A percentile compares a stretch with the other conserved stretches of the same genome.
phyloP scores from a whole-genome alignment of 2,329 filamentous ascomycete species.

The Cadophora sp. region DNA sequence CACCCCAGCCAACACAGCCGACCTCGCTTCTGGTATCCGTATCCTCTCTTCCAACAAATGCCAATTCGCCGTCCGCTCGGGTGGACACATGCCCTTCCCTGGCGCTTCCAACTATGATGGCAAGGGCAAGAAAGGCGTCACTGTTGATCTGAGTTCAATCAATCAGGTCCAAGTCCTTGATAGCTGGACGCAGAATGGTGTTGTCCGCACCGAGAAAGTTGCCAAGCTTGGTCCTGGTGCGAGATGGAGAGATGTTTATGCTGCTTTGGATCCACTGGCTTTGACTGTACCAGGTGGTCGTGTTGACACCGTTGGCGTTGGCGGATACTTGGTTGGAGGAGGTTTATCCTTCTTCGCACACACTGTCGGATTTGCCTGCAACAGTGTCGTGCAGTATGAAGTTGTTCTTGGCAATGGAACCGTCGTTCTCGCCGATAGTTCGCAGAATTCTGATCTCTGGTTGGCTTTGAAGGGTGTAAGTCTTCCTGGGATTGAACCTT shows the following conservation, averaged over 20 bases:
- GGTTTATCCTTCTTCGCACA: slow-evolving; percentile 29
- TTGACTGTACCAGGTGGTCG: slow-evolving; percentile 32
- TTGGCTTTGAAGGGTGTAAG: slow-evolving; percentile 50
- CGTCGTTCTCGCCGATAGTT: slow-evolving; percentile 53
- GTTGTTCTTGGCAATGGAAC: slow-evolving; percentile 46
- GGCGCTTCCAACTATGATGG: slow-evolving; percentile 31
- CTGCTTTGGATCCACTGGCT: slow-evolving; percentile 26
- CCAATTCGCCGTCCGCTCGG: slow-evolving; percentile 48
- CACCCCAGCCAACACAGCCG: slow-evolving; percentile 18
- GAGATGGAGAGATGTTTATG: slow-evolving; percentile 35
- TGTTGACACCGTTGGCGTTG: slow-evolving; percentile 32
- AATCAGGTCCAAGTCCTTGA: slow-evolving; percentile 20
- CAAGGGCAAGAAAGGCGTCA: slow-evolving; percentile 25
- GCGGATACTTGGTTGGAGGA: slow-evolving; percentile 48
- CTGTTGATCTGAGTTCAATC: slow-evolving; percentile 30
- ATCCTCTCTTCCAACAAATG: slow-evolving; percentile 19
- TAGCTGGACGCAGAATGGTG: slow-evolving; percentile 22
- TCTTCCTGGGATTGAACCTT: not conserved
- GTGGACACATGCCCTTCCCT: slow-evolving; percentile 45
- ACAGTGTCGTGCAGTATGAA: slow-evolving; percentile 33
- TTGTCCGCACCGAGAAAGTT: slow-evolving; percentile 3
- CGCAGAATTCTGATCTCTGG: slow-evolving; percentile 56
- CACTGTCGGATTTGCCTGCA: slow-evolving; percentile 28
- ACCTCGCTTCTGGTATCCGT: slow-evolving; percentile 23
- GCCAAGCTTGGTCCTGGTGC: slow-evolving; percentile 31